A percentile compares a stretch with the other conserved stretches of the same genome.
phyloP scores from a whole-genome alignment of 139 green algal species.

The Desmodesmus armatus region DNA sequence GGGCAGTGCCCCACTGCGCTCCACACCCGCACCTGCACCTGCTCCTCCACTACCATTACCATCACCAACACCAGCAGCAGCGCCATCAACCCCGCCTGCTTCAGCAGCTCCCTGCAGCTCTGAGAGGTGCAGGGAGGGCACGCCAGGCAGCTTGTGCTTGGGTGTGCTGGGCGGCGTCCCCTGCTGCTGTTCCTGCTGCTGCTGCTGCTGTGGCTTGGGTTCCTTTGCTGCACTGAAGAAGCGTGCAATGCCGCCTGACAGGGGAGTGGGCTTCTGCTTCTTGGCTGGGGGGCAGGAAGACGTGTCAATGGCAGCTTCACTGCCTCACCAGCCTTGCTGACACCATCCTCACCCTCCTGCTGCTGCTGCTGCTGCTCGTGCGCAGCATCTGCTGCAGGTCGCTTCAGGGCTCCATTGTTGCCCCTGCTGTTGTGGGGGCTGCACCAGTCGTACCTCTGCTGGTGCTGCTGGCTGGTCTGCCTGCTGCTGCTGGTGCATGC shows the following conservation, averaged over 20 bases:
- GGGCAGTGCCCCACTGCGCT: neutral
- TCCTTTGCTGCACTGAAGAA: neutral
- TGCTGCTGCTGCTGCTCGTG: constrained; percentile 11
- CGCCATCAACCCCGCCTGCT: neutral
- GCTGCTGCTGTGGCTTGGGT: constrained; percentile 21
- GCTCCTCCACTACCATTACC: neutral
- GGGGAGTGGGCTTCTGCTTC: constrained; percentile 37
- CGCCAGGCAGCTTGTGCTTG: neutral
- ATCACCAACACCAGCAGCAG: neutral
- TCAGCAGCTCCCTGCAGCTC: neutral
- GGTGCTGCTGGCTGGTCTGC: neutral
- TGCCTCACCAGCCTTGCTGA: no score
- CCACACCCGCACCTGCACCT: neutral
- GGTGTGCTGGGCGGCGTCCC: constrained; percentile 19
- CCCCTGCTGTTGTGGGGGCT: neutral
- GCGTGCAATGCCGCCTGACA: neutral
- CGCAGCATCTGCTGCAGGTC: neutral
- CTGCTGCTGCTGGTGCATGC: neutral
- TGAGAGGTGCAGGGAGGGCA: neutral
- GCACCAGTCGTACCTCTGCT: neutral
- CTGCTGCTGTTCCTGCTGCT: neutral
- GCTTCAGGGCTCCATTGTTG: neutral
- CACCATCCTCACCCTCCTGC: constrained; percentile 4
- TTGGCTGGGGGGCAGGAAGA: constrained; percentile 7
- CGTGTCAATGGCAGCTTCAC: no score